A percentile compares a stretch with the other conserved stretches of the same genome.
These are phyloP conservation scores for Fusarium bactridioides DNA, from an alignment of 2,329 filamentous ascomycete genomes.

Conservation along the genomic window DNA sequence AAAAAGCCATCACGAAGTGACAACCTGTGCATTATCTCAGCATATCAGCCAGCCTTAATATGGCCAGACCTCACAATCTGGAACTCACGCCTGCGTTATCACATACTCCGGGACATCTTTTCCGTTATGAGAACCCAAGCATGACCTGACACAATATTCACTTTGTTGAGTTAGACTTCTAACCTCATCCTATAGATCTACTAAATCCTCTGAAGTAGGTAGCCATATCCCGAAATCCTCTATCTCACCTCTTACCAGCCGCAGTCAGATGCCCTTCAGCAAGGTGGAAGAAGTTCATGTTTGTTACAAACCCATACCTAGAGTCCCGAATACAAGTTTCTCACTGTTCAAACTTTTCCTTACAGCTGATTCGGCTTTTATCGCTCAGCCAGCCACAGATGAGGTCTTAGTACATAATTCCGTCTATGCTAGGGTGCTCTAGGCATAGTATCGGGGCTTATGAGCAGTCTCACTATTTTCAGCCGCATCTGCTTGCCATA, in stretches of 20 bases:
- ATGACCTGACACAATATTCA: background rate
- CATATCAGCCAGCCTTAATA: background rate
- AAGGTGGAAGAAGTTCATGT: too few species aligned
- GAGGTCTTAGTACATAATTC: background rate
- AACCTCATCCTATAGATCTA: fast-evolving
- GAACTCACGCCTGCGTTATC: background rate
- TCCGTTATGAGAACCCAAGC: too few species aligned
- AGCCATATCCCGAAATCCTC: background rate
- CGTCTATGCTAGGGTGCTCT: background rate
- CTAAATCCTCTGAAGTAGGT: background rate
- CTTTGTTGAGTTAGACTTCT: background rate
- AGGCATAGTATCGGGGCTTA: background rate
- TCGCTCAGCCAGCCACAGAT: background rate
- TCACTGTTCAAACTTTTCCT: background rate
- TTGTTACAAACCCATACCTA: too few species aligned
- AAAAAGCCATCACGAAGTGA: fast-evolving
- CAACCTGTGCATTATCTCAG: background rate
- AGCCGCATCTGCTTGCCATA: background rate
- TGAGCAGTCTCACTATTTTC: fast-evolving
- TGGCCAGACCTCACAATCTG: fast-evolving
- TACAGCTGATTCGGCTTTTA: fast-evolving
- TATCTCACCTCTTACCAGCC: background rate
- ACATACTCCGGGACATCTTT: background rate
- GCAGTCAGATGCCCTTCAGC: too few species aligned
- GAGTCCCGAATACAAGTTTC: too few species aligned